Conservation (phyloP, 352 stramenopile species). For the Peronospora farinosa region DNA sequence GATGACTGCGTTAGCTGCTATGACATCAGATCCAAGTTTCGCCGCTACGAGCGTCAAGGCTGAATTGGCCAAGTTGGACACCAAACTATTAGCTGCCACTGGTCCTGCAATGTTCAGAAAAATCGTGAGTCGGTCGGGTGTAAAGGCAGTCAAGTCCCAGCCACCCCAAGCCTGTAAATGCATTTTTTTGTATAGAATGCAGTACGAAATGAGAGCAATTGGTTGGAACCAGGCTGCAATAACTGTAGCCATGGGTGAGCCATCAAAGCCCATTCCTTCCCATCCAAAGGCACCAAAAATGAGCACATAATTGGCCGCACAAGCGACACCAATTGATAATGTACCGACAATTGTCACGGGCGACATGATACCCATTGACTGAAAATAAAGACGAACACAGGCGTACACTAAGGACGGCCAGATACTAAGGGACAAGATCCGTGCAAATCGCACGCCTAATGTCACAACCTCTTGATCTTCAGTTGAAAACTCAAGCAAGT, state of each 20-base stretch:
- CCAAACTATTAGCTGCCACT: constrained; percentile 55
- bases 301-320: constrained; percentile 56
- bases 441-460: constrained; percentile 62
- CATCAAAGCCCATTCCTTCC: constrained; percentile 62
- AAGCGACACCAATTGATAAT: constrained; percentile 57
- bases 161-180: constrained; percentile 65
- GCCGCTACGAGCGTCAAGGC: constrained; percentile 62
- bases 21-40: constrained; percentile 64
- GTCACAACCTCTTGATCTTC: constrained; percentile 54
- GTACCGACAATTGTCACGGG: constrained; percentile 65
- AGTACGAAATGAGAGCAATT: constrained; percentile 66
- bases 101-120: constrained; percentile 64
- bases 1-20: constrained; percentile 71
- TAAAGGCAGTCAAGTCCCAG: constrained; percentile 59
- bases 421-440: constrained; percentile 74
- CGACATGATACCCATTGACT: constrained; percentile 75
- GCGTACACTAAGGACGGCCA: constrained; percentile 73
- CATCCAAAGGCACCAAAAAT: constrained; percentile 57
- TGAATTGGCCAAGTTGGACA: constrained; percentile 70
- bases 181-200: constrained; percentile 66
- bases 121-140: constrained; percentile 45
- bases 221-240: constrained; percentile 79
- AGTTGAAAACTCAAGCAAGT: constrained; percentile 56
- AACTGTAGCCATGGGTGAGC: constrained; percentile 66
- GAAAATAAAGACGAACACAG: constrained; percentile 77